Base-by-base conservation (phyloP, 331 rosid genomes). In the Malus hybrid region DNA sequence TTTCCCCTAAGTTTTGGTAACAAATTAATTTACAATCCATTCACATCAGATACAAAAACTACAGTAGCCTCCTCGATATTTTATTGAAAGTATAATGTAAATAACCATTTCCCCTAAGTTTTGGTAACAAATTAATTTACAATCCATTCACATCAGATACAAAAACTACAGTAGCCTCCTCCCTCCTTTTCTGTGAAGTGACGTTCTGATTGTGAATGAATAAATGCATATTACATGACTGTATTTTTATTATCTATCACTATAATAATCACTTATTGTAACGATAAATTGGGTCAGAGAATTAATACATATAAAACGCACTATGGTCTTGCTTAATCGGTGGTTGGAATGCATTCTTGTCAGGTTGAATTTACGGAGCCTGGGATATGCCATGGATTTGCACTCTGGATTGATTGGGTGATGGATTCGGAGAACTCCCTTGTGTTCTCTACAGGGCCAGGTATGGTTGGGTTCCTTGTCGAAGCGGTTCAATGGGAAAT, bases 331-430 rank as follows among this genome's bases (percentile, higher is more conserved):
- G 71, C 33, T 42, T 74, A 22, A 39, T 48, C 24, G 73, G 73
- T 79, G 15, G 72, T 55, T 55, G 72, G 69, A 77, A 56, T 57
- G 39, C 69, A 48, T 74, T 44, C 71, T 55, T 75, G 71, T 75
- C 87, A 94, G 97, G 76, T 94, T 75, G 71, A 85, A 54, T 85
- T 94, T 84, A 83, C 77, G 3, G 85, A 80, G 82, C 61, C 77
- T 3, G 98, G 97, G 76, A 73, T 78, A 77, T 94, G 98, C 81
- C 97, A 93, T 72, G 97, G 96, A 63, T 88, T 93, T 76, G 90
- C 78, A 19, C 77, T 94, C 4, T 91, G 98, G 98, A 87, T 94
- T 82, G 96, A 94, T 81, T 94, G 96, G 95, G 89, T 88, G 77
- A 87, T 91, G 89, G 97, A 91, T 90, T 80, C 80, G 56, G 87